Conservation (phyloP, 768 basidiomycete genomes). For the Rhodotorula toruloides region DNA sequence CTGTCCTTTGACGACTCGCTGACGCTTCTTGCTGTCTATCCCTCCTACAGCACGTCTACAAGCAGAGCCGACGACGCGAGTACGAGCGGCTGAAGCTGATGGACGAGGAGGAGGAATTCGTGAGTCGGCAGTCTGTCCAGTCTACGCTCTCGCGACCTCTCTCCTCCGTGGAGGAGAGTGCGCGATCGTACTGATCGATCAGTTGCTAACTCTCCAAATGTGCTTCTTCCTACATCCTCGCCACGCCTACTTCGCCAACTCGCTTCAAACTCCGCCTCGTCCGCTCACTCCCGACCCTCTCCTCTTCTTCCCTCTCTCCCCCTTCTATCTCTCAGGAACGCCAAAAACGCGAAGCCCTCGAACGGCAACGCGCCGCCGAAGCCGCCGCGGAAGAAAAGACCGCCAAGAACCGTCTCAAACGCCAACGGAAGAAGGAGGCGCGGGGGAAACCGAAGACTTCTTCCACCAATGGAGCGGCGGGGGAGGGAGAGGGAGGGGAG, state of each 20-base stretch:
- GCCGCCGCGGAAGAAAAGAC: slow-evolving; percentile 77
- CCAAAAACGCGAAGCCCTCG: slow-evolving; percentile 67
- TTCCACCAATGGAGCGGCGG: background rate
- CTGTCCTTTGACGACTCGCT: no score
- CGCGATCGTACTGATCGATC: no score
- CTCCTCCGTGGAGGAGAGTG: background rate
- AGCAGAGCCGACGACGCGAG: slow-evolving; percentile 85
- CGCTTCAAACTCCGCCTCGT: background rate
- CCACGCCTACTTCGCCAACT: background rate
- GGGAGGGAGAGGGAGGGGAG: background rate
- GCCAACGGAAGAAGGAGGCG: slow-evolving; percentile 87
- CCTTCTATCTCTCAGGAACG: slow-evolving; percentile 55
- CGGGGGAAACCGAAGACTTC: slow-evolving; percentile 18
- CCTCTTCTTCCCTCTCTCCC: background rate
- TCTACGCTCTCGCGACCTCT: background rate
- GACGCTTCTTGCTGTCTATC: background rate
- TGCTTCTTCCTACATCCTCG: background rate
- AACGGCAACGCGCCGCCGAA: slow-evolving; percentile 64
- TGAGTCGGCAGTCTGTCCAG: slow-evolving; percentile 51
- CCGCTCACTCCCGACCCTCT: background rate
- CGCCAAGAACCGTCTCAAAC: slow-evolving; percentile 86
- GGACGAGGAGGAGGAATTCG: slow-evolving; percentile 74
- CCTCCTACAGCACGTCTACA: slow-evolving; percentile 92
- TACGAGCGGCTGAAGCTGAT: slow-evolving; percentile 89
- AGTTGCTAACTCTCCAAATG: no score